Base-by-base conservation (phyloP, 1,139 yeast species). In the Candida pseudoviswanathii region DNA sequence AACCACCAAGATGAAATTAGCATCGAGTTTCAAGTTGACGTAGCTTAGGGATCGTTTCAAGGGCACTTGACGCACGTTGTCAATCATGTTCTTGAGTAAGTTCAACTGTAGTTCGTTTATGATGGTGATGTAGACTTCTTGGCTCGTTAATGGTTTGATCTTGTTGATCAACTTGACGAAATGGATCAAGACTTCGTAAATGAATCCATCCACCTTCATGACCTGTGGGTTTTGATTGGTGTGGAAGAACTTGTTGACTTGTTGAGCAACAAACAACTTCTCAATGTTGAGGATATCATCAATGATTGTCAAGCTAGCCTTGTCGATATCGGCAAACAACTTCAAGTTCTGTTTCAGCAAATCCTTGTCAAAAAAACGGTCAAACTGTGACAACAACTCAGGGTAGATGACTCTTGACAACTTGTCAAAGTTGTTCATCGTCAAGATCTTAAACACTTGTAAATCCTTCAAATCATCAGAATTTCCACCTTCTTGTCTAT, bases 361-460 rank as follows among this genome's bases (percentile, higher is more conserved):
- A 40, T 68, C 66, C 51, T 72, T 75, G 11, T 67, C 68, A 54
- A 71, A 76, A 22, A 71, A 56, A 34, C 48, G 49, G 53, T 76
- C 81, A 51, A 71, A 76, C 46, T 62, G 65, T 6, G 54, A 51
- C 24, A 75, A 66, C 46, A 76, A 60, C 26, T 57, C 55, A 1
- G 79, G 79, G 53, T 67, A 73, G 1, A 71, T 60, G 0, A 56
- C 51, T 45, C 69, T 60, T 2, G 75, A 69, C 34, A 76, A 61
- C 43, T 66, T 66, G 48, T 75, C 78, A 49, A 74, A 71, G 55
- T 76, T 75, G 56, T 76, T 76, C 78, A 76, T 75, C 2, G 80
- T 73, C 45, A 76, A 61, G 1, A 76, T 69, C 53, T 76, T 75
- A 59, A 64, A 76, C 7, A 67, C 61, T 36, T 68, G 45, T 9